Evolutionary conservation across 2,329 filamentous ascomycete species (phyloP).

Genomic region (Pseudogymnoascus sp.): DNA sequence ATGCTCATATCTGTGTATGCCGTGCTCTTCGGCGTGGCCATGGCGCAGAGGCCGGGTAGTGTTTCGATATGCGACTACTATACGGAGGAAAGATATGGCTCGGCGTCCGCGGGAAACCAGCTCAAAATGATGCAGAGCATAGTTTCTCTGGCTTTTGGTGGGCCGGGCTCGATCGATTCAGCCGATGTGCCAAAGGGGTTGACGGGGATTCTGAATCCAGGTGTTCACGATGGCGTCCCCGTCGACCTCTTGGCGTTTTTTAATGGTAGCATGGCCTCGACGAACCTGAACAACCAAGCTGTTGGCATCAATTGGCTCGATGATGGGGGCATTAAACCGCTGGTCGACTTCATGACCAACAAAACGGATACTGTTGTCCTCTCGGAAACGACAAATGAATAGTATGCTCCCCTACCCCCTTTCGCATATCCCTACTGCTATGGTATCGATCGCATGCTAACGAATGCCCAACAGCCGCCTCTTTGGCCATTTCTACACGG

Average conservation of each 20-base stretch:
- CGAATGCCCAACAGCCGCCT: conserved; percentile 18
- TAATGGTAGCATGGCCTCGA: conserved; percentile 22
- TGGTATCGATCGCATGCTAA: neutral
- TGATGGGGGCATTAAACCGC: conserved; percentile 23
- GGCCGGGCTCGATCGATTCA: conserved; percentile 16
- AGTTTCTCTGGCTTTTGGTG: conserved; percentile 25
- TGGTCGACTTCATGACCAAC: conserved; percentile 22
- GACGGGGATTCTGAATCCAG: conserved; percentile 26
- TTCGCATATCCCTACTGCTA: neutral
- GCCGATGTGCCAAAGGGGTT: conserved; percentile 9
- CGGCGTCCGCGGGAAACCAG: conserved; percentile 22
- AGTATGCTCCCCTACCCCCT: conserved; percentile 16
- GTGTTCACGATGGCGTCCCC: conserved; percentile 16
- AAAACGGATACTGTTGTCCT: conserved; percentile 18
- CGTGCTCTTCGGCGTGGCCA: conserved; percentile 7
- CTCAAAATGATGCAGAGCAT: conserved; percentile 24
- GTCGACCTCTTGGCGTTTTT: conserved; percentile 27
- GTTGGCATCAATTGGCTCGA: conserved; percentile 26
- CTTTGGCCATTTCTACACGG: conserved; percentile 25
- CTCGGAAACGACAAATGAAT: conserved; percentile 23
- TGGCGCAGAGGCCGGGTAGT: conserved; percentile 22
- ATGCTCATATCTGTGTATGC: neutral
- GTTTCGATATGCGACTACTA: conserved; percentile 28
- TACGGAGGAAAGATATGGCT: conserved; percentile 20
- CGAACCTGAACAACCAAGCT: conserved; percentile 24